Evolutionary conservation across 768 basidiomycete species (phyloP).

Genomic region (Pisolithus sp.): DNA sequence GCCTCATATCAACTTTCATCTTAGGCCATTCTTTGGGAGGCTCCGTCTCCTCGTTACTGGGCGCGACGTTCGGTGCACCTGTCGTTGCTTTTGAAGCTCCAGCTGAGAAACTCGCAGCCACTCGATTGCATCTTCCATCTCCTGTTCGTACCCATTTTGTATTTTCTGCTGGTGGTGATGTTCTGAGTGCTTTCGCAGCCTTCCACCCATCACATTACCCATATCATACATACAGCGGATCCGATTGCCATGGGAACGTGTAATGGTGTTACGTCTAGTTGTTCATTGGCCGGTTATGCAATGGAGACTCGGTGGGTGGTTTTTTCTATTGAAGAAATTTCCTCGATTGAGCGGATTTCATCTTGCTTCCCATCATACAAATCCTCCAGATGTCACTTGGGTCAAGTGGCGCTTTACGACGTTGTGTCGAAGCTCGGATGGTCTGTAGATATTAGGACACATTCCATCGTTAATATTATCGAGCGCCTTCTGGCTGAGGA

Average conservation of each 20-base stretch:
- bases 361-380: neutral
- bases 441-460: slow-evolving; percentile 69
- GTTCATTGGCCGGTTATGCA: slow-evolving; percentile 81
- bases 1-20: neutral
- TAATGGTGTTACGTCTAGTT: slow-evolving; percentile 68
- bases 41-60: slow-evolving; percentile 74
- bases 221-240: slow-evolving; percentile 91
- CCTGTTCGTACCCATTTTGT: slow-evolving; percentile 46
- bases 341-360: neutral
- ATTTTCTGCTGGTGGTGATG: neutral
- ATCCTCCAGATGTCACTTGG: slow-evolving; percentile 68
- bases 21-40: slow-evolving; percentile 78
- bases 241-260: slow-evolving; percentile 86
- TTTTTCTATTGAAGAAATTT: neutral
- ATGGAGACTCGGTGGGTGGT: slow-evolving; percentile 55
- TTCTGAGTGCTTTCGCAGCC: slow-evolving; percentile 37
- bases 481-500: slow-evolving; percentile 54
- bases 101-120: slow-evolving; percentile 61
- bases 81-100: slow-evolving; percentile 89
- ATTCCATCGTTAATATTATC: slow-evolving; percentile 63
- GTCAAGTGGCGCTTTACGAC: slow-evolving; percentile 77
- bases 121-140: slow-evolving; percentile 77
- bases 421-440: slow-evolving; percentile 77
- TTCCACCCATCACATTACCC: slow-evolving; percentile 68
- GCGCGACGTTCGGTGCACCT: slow-evolving; percentile 86